Evolutionary conservation across 2,329 filamentous ascomycete species (phyloP), one percentile per base, ranked within the genome.

Genomic region (Xenoacremonium recifei): DNA sequence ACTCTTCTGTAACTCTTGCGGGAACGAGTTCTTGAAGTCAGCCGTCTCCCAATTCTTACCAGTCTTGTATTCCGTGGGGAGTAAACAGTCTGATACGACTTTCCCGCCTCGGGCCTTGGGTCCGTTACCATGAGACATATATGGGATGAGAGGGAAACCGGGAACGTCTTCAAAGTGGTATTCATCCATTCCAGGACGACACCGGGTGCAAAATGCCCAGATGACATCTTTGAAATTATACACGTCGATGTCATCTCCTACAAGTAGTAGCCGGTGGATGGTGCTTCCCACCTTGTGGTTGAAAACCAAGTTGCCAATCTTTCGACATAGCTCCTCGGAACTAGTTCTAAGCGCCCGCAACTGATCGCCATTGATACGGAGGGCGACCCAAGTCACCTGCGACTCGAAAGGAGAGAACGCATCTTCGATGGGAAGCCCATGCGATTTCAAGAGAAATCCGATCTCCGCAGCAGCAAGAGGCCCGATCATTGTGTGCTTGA

Each of bases 361-460:
- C 53, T 76, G 76, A 5, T 69, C 64, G 2, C 72, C 76, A 54
- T 85, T 80, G 17, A 82, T 72, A 44, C 80, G 72, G 53, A 85
- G 50, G 0, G 62, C 71, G 1, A 65, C 63, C 73, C 74, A 77
- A 1, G 67, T 75, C 0, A 70, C 71, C 42, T 73, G 69, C 0
- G 69, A 63, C 44, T 73, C 69, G 36, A 73, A 70, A 0, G 70
- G 71, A 0, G 70, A 48, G 46, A 67, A 72, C 2, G 65, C 65
- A 11, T 75, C 67, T 4, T 50, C 67, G 38, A 77, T 60, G 0
- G 73, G 73, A 2, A 77, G 57, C 1, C 58, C 63, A 4, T 57
- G 37, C 6, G 42, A 41, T 12, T 30, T 41, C 15, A 50, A 37
- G 20, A 40, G 35, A 12, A 32, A 45, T 2, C 45, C 40, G 19